phyloP scores from a whole-genome alignment of 139 green algal species.

The Micractinium conductrix region DNA sequence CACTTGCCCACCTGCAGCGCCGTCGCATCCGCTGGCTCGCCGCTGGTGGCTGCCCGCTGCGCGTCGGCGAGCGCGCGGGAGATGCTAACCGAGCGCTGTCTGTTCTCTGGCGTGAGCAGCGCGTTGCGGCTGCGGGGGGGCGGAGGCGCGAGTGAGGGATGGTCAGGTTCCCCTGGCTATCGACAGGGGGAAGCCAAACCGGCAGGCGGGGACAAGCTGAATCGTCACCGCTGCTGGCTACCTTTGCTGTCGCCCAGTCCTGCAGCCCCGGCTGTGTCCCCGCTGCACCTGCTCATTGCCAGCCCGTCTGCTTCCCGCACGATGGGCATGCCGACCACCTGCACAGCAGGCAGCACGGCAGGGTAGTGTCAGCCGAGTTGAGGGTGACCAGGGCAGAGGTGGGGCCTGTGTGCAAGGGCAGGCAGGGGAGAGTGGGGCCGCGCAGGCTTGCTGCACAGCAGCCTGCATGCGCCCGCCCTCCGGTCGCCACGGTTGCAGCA shows the following conservation, averaged over 20 bases:
- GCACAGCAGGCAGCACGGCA: conserved; percentile 30
- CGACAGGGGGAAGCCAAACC: neutral
- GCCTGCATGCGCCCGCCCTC: neutral
- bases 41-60: conserved; percentile 15
- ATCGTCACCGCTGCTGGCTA: neutral
- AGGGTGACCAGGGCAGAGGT: neutral
- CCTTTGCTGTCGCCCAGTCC: neutral
- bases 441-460: neutral
- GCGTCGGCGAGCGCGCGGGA: conserved; percentile 51
- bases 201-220: neutral
- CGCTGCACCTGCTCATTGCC: conserved; percentile 89
- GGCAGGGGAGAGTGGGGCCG: no score
- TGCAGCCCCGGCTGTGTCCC: neutral
- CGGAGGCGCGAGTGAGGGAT: neutral
- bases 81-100: conserved; percentile 70
- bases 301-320: conserved; percentile 90
- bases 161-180: neutral
- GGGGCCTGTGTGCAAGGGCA: neutral
- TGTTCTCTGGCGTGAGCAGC: conserved; percentile 71
- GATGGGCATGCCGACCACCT: conserved; percentile 90
- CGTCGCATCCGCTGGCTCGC: neutral
- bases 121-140: conserved; percentile 87
- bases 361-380: neutral
- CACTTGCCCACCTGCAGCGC: no score
- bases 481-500: neutral